A percentile compares a stretch with the other conserved stretches of the same genome.
Evolutionary conservation across 345 rosid genomes (phyloP).

Genomic region (Punica granatum): DNA sequence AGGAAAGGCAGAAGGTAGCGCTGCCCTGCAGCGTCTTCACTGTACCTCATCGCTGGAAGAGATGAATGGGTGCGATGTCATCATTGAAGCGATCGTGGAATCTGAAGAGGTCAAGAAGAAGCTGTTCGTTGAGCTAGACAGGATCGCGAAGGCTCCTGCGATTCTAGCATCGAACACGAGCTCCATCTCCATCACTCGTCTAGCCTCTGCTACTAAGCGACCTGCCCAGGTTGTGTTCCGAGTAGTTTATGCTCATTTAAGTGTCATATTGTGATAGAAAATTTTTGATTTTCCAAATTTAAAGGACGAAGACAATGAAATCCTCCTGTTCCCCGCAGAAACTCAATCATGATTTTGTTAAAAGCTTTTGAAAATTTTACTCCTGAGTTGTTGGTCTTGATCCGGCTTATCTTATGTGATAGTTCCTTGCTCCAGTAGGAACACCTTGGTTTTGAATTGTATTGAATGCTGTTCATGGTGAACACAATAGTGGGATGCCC

Average conservation of each 20-base stretch:
- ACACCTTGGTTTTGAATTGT: neutral
- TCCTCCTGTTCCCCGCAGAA: neutral
- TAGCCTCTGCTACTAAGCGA: slow-evolving; percentile 67
- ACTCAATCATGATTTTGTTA: neutral
- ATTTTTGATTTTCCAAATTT: neutral
- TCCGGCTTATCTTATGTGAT: no score
- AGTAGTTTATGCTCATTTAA: neutral
- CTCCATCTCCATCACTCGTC: slow-evolving; percentile 82
- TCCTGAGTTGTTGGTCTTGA: neutral
- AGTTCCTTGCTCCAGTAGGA: no score
- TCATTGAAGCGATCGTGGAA: slow-evolving; percentile 82
- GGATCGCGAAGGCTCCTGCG: slow-evolving; percentile 49
- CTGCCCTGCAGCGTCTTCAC: slow-evolving; percentile 53
- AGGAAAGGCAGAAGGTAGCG: slow-evolving; percentile 40
- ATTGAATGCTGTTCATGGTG: neutral
- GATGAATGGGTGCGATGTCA: slow-evolving; percentile 47
- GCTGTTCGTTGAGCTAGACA: slow-evolving; percentile 54
- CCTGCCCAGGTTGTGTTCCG: slow-evolving; percentile 50
- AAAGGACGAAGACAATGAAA: neutral
- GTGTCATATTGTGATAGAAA: neutral
- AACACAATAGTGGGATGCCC: neutral
- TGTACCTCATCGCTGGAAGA: slow-evolving; percentile 56
- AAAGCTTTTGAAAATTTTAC: neutral
- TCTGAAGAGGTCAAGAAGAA: slow-evolving; percentile 73
- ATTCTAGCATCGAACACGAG: slow-evolving; percentile 90